These are phyloP conservation scores for Hypoxylon sp. DNA, from an alignment of 2,329 filamentous ascomycete species.

Conservation along the genomic window DNA sequence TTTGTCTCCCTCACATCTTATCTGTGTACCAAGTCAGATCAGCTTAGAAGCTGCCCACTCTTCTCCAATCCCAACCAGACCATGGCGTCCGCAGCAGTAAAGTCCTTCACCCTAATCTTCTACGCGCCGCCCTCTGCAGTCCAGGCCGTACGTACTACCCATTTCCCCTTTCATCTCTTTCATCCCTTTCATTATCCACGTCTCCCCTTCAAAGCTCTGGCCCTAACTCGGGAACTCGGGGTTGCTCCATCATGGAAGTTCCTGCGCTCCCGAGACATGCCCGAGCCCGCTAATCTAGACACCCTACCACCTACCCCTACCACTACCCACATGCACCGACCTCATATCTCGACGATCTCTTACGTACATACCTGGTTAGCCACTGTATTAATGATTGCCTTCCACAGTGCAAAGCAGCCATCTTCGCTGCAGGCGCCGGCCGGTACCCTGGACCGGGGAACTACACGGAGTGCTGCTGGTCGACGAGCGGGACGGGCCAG, in stretches of 20 bases:
- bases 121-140: conserved; percentile 62
- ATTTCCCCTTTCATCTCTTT: not conserved
- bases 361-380: not conserved
- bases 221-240: conserved; percentile 1
- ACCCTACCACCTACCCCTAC: too few relatives aligned
- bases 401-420: conserved; percentile 64
- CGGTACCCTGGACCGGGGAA: conserved; percentile 64
- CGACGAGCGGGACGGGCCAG: conserved; percentile 70
- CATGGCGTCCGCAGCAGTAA: conserved; percentile 22
- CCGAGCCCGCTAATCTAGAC: not conserved
- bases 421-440: conserved; percentile 72
- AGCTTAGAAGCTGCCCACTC: not conserved
- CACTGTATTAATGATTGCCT: not conserved
- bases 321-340: not conserved
- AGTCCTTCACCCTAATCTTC: conserved; percentile 63
- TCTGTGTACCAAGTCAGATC: not conserved
- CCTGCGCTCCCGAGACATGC: not conserved
- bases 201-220: not conserved
- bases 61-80: not conserved
- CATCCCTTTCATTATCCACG: not conserved
- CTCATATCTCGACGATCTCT: not conserved
- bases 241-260: not conserved
- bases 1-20: not conserved
- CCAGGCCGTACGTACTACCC: conserved; percentile 48
- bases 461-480: conserved; percentile 70